Evolutionary conservation across 176 grass and related monocot genomes (phyloP).

Genomic region (Juncus effusus): DNA sequence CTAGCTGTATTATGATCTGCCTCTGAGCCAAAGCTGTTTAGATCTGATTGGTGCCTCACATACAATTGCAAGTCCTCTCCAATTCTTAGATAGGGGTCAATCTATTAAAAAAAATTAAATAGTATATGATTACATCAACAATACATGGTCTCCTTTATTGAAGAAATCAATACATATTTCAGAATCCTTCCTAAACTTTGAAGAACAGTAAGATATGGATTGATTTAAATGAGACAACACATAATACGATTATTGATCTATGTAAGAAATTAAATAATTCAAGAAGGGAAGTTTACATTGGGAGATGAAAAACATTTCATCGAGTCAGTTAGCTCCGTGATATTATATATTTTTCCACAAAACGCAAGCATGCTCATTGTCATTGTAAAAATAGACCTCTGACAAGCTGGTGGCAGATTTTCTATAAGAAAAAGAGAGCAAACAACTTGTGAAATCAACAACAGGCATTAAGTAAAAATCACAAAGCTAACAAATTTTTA

Average conservation of each 20-base stretch:
- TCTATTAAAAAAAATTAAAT: conserved; percentile 39
- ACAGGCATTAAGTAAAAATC: background rate
- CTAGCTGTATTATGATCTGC: conserved; percentile 58
- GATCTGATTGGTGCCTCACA: conserved; percentile 67
- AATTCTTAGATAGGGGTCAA: conserved; percentile 84
- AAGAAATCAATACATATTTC: too few relatives aligned
- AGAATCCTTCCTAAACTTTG: too few relatives aligned
- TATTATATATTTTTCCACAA: conserved; percentile 69
- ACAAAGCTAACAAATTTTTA: conserved; percentile 12
- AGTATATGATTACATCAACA: background rate
- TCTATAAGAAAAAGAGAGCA: conserved; percentile 42
- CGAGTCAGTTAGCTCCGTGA: conserved; percentile 54
- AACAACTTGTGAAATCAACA: conserved; percentile 20
- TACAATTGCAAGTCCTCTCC: conserved; percentile 92
- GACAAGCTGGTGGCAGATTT: conserved; percentile 55
- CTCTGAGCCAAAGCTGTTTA: conserved; percentile 67
- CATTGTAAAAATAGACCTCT: conserved; percentile 67
- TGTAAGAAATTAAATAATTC: too few relatives aligned
- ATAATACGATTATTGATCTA: too few relatives aligned
- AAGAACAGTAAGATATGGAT: too few relatives aligned
- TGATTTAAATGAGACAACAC: too few relatives aligned
- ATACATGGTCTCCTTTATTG: too few relatives aligned
- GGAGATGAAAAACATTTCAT: conserved; percentile 46
- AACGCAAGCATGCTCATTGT: conserved; percentile 74
- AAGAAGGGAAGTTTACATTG: conserved; percentile 43